Percentiles rank a stretch among this genome's conserved stretches.
Conservation (phyloP, 1,284 basidiomycete species). For the Rhodotorula sp. region DNA sequence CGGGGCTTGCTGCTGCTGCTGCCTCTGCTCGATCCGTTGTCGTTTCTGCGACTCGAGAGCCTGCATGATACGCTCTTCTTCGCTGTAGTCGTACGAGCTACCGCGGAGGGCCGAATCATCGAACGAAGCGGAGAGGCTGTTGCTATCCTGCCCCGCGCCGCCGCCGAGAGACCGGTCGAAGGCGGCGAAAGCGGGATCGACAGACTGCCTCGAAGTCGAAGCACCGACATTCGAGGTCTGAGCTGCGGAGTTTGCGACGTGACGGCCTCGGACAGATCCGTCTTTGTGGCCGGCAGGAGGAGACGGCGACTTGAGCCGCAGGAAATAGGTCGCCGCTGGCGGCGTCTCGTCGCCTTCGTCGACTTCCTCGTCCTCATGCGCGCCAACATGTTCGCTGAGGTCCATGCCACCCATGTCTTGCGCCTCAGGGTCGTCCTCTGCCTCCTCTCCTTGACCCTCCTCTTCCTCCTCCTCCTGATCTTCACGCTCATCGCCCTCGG, state of each 20-base stretch:
- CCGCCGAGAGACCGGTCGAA: conserved; percentile 29
- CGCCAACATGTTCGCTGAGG: conserved; percentile 7
- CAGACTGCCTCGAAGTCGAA: background rate
- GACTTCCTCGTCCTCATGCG: background rate
- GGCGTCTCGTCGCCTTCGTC: conserved; percentile 11
- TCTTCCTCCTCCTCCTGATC: conserved; percentile 9
- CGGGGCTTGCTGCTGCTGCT: conserved; percentile 12
- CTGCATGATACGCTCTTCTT: conserved; percentile 57
- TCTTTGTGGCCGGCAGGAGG: background rate
- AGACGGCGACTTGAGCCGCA: conserved; percentile 26
- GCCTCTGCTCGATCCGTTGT: conserved; percentile 23
- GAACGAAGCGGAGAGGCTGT: conserved; percentile 39
- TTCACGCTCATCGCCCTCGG: conserved; percentile 5
- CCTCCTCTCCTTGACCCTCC: conserved; percentile 10
- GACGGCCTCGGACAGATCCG: background rate
- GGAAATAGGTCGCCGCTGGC: conserved; percentile 26
- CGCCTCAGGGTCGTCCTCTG: background rate
- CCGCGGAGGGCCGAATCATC: conserved; percentile 58
- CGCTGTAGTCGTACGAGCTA: conserved; percentile 70
- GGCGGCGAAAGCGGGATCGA: conserved; percentile 25
- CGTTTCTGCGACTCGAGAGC: conserved; percentile 10
- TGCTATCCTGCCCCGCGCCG: background rate
- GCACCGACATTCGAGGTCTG: background rate
- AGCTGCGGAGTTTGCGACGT: conserved; percentile 4
- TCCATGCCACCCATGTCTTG: conserved; percentile 14